Percentiles rank a stretch among this genome's conserved stretches.
These are phyloP conservation scores for Ceratocystiopsis sp. DNA, from an alignment of 2,329 filamentous ascomycete genomes.

Conservation along the genomic window DNA sequence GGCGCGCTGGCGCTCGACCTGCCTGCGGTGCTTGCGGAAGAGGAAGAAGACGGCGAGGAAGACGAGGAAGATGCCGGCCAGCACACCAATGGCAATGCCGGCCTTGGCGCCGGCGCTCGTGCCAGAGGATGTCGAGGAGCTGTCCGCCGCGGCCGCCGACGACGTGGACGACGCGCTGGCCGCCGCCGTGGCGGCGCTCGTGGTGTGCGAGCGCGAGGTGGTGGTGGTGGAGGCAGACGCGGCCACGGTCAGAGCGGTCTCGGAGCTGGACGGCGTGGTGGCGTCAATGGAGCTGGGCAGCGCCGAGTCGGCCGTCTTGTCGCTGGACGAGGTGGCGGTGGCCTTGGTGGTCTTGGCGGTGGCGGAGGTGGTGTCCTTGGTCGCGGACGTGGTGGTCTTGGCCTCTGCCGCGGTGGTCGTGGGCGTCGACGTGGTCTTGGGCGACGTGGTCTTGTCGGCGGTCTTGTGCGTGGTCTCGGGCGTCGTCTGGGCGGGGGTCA, in stretches of 20 bases:
- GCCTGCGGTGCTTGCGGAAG: slow-evolving; percentile 53
- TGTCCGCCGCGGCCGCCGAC: background rate
- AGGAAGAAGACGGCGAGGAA: slow-evolving; percentile 55
- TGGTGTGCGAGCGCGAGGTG: background rate
- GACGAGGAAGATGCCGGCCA: slow-evolving; percentile 50
- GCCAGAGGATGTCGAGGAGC: no score
- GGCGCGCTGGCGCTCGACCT: slow-evolving; percentile 31
- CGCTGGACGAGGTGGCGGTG: background rate
- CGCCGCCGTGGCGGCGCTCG: background rate
- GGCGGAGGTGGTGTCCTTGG: background rate
- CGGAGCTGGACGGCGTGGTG: background rate
- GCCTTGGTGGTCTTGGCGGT: background rate
- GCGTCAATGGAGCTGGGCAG: background rate
- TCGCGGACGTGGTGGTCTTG: background rate
- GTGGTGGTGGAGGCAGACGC: slow-evolving; percentile 1
- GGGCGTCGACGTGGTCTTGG: background rate
- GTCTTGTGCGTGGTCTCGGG: background rate
- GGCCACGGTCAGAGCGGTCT: slow-evolving; percentile 6
- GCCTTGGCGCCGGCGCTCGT: slow-evolving; percentile 40
- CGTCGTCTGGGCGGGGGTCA: background rate
- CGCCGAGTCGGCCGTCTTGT: background rate
- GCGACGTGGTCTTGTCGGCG: background rate
- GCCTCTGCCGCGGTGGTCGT: background rate
- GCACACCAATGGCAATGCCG: slow-evolving; percentile 68
- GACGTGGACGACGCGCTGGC: background rate